phyloP scores from a whole-genome alignment of 2,329 filamentous ascomycete species.

The Pestalotiopsis sp. region DNA sequence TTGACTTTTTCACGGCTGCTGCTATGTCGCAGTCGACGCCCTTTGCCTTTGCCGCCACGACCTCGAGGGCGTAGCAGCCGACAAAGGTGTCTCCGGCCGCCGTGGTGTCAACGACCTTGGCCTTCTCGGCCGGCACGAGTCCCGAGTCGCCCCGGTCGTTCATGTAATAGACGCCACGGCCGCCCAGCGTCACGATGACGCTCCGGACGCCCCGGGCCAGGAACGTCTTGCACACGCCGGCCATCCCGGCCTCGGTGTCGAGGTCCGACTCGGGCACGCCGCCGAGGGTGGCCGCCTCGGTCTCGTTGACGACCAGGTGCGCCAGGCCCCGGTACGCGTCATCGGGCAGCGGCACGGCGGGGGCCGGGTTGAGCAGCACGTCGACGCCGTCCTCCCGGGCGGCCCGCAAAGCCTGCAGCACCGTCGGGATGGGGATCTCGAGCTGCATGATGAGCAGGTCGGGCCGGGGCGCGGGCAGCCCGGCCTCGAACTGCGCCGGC shows the following conservation, averaged over 20 bases:
- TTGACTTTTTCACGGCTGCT: slow-evolving; percentile 62
- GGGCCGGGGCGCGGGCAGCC: slow-evolving; percentile 43
- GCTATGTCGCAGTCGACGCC: slow-evolving; percentile 53
- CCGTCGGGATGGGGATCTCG: slow-evolving; percentile 72
- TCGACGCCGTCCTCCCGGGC: slow-evolving; percentile 53
- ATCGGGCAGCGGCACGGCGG: slow-evolving; percentile 69
- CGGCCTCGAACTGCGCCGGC: slow-evolving; percentile 36
- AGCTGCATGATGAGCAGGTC: slow-evolving; percentile 76
- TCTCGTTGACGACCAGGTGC: slow-evolving; percentile 89
- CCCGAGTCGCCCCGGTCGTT: slow-evolving; percentile 47
- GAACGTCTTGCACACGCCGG: slow-evolving; percentile 61
- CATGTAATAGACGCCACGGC: slow-evolving; percentile 74
- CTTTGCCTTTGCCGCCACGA: slow-evolving; percentile 51
- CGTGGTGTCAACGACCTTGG: slow-evolving; percentile 86
- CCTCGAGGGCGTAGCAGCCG: slow-evolving; percentile 79
- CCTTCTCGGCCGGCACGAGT: slow-evolving; percentile 67
- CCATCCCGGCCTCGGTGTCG: slow-evolving; percentile 47
- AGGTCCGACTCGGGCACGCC: slow-evolving; percentile 54
- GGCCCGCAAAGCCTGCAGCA: slow-evolving; percentile 61
- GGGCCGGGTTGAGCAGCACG: slow-evolving; percentile 84
- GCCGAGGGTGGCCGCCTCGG: slow-evolving; percentile 77
- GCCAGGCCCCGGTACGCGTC: slow-evolving; percentile 69
- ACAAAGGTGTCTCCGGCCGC: slow-evolving; percentile 95
- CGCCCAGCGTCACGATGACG: slow-evolving; percentile 83
- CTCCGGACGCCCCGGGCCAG: slow-evolving; percentile 71